phyloP scores from a whole-genome alignment of 305 asterid genomes.

The Withania somnifera region DNA sequence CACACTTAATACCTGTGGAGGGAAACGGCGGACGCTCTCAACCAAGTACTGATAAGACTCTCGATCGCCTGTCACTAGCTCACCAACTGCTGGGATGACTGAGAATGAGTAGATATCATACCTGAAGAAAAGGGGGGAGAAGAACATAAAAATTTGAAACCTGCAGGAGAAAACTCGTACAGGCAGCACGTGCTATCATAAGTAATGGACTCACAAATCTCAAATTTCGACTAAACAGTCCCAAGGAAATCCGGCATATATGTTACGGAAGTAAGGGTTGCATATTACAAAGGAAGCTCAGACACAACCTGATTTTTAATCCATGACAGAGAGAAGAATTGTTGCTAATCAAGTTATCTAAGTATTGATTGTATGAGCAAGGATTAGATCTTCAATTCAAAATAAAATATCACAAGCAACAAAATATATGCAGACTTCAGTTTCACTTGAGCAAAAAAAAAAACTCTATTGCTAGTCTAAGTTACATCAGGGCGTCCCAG shows the following conservation, averaged over 20 bases:
- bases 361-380: neutral
- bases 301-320: neutral
- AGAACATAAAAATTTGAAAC: neutral
- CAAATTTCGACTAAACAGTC: neutral
- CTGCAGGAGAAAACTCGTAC: neutral
- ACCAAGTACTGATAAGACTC: constrained; percentile 77
- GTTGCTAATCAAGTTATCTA: neutral
- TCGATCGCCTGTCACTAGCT: constrained; percentile 79
- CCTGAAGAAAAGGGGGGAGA: constrained; percentile 26
- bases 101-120: constrained; percentile 85
- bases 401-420: neutral
- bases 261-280: neutral
- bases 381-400: neutral
- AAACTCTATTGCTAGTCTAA: neutral
- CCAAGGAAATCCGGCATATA: neutral
- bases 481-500: neutral
- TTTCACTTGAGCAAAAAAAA: neutral
- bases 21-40: constrained; percentile 82
- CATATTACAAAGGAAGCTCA: neutral
- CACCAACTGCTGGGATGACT: constrained; percentile 70
- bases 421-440: neutral
- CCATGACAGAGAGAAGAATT: neutral
- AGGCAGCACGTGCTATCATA: neutral
- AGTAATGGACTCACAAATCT: neutral
- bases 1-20: constrained; percentile 53